These are phyloP conservation scores for Phytophthora rubi DNA, from an alignment of 352 stramenopile genomes.

Conservation along the genomic window DNA sequence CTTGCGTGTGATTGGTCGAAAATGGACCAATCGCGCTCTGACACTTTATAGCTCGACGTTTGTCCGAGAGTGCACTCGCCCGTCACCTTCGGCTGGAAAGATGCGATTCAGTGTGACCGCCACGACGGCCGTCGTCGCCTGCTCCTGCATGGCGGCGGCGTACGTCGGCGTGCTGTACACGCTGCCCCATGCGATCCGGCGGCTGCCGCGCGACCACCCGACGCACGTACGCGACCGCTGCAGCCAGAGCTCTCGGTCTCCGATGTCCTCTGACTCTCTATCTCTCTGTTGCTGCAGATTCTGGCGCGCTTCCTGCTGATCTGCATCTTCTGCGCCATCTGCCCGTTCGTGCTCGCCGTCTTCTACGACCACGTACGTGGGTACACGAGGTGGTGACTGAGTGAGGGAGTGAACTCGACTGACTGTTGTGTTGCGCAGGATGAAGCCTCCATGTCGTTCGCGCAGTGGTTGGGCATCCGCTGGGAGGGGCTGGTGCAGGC, in stretches of 20 bases:
- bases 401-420: not conserved
- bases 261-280: not conserved
- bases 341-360: constrained; percentile 78
- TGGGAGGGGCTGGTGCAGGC: constrained; percentile 62
- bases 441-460: constrained; percentile 81
- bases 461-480: constrained; percentile 85
- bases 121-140: constrained; percentile 73
- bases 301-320: constrained; percentile 89
- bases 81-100: constrained; percentile 28
- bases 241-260: not conserved
- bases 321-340: constrained; percentile 86
- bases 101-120: constrained; percentile 84
- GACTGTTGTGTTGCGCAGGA: constrained; percentile 46
- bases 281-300: constrained; percentile 56
- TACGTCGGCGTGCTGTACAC: constrained; percentile 91
- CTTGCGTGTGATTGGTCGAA: constrained; percentile 28
- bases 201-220: constrained; percentile 83
- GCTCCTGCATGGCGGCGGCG: constrained; percentile 78
- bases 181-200: constrained; percentile 72
- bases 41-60: constrained; percentile 38
- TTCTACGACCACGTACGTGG: constrained; percentile 81
- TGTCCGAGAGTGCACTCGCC: constrained; percentile 2
- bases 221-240: constrained; percentile 61
- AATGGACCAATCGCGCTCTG: constrained; percentile 41
- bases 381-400: not conserved